Percentiles rank a stretch among this genome's conserved stretches.
Evolutionary conservation across 345 rosid species (phyloP).

Genomic region (Brassica nigra): DNA sequence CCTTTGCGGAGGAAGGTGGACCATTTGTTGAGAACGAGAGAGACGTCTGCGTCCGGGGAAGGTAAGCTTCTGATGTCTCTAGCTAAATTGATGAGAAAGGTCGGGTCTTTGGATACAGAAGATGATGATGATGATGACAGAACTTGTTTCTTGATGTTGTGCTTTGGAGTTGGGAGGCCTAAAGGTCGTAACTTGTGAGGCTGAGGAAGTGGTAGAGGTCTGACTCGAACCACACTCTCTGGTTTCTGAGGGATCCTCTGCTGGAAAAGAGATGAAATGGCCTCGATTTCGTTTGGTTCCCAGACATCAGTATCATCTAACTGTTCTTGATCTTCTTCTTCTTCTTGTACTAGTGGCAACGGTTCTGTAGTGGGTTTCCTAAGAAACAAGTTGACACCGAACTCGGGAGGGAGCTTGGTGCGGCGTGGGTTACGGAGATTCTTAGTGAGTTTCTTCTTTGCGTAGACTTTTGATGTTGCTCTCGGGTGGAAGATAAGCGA

Average conservation of each 20-base stretch:
- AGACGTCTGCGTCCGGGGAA: slow-evolving; percentile 52
- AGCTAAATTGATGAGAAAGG: slow-evolving; percentile 66
- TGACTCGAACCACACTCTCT: slow-evolving; percentile 46
- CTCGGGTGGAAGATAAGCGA: slow-evolving; percentile 30
- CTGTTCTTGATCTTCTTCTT: slow-evolving; percentile 31
- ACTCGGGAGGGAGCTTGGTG: slow-evolving; percentile 75
- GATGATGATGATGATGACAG: slow-evolving; percentile 39
- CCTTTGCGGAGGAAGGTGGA: slow-evolving; percentile 72
- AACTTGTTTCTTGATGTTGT: slow-evolving; percentile 38
- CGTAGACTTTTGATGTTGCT: slow-evolving; percentile 17
- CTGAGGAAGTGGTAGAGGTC: slow-evolving; percentile 79
- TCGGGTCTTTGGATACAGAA: slow-evolving; percentile 54
- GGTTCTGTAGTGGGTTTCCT: slow-evolving; percentile 49
- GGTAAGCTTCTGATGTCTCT: slow-evolving; percentile 59
- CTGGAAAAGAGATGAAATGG: slow-evolving; percentile 76
- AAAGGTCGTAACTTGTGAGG: slow-evolving; percentile 76
- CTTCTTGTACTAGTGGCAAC: neutral
- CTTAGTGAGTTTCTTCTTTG: slow-evolving; percentile 48
- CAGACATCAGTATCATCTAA: slow-evolving; percentile 43
- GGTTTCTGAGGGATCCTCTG: slow-evolving; percentile 84
- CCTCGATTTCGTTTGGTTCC: slow-evolving; percentile 72
- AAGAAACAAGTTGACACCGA: slow-evolving; percentile 78
- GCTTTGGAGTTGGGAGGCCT: slow-evolving; percentile 65
- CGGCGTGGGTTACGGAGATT: slow-evolving; percentile 71
- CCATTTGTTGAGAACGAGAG: slow-evolving; percentile 56